These are phyloP conservation scores for Periconia digitata DNA, from an alignment of 2,329 filamentous ascomycete genomes.

Conservation along the genomic window DNA sequence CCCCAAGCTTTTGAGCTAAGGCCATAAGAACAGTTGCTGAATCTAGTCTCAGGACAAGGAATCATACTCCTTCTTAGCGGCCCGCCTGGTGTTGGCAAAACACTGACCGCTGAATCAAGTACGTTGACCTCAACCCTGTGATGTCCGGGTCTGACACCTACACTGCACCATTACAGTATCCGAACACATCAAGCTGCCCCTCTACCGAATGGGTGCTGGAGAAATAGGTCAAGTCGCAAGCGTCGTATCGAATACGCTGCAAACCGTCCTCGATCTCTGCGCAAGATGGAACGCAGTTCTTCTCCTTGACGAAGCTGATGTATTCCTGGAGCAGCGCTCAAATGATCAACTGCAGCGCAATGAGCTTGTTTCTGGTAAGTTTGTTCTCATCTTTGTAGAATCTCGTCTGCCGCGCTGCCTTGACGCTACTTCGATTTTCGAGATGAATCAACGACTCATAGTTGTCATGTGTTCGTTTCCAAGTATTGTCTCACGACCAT, in stretches of 20 bases:
- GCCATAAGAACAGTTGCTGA: slow-evolving; percentile 25
- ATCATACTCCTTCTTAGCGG: slow-evolving; percentile 31
- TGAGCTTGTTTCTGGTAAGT: slow-evolving; percentile 16
- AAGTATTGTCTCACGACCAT: too few species aligned
- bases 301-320: slow-evolving; percentile 53
- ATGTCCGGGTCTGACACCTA: slow-evolving; percentile 47
- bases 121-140: not conserved
- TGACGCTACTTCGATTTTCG: too few species aligned
- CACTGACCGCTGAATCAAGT: slow-evolving; percentile 22
- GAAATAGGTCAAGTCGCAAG: slow-evolving; percentile 50
- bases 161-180: too few species aligned
- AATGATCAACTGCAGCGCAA: slow-evolving; percentile 16
- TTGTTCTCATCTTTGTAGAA: not conserved
- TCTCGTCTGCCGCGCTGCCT: not conserved
- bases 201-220: slow-evolving; percentile 51
- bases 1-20: too few species aligned
- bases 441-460: too few species aligned
- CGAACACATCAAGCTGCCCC: slow-evolving; percentile 56
- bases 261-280: slow-evolving; percentile 48
- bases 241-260: slow-evolving; percentile 46
- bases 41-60: slow-evolving; percentile 41
- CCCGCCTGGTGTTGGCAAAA: slow-evolving; percentile 56
- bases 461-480: too few species aligned
- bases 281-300: slow-evolving; percentile 52
- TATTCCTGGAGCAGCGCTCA: slow-evolving; percentile 17